Evolutionary conservation across 257 asterid species (phyloP).

Genomic region (Solanum chiquidenum): DNA sequence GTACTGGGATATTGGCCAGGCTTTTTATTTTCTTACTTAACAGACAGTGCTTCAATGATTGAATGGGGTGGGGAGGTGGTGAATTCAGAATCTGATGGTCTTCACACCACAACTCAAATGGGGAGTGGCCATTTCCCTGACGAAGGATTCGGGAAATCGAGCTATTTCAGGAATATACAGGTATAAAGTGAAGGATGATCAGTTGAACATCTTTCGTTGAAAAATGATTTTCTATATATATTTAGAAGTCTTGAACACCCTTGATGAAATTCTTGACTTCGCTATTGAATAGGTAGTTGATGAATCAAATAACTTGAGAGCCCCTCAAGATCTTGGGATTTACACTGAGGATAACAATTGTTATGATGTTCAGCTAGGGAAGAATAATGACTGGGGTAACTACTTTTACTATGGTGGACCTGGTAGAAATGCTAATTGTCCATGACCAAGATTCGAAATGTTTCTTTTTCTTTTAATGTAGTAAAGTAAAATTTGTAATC

Average conservation of each 20-base stretch:
- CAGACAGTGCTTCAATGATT: slow-evolving; percentile 59
- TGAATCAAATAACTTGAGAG: slow-evolving; percentile 52
- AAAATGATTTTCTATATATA: background rate
- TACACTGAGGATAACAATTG: slow-evolving; percentile 62
- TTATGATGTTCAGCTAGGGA: slow-evolving; percentile 50
- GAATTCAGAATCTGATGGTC: slow-evolving; percentile 56
- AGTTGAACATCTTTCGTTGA: background rate
- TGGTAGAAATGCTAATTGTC: slow-evolving; percentile 62
- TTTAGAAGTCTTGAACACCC: background rate
- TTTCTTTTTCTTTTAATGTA: background rate
- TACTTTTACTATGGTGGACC: slow-evolving; percentile 86
- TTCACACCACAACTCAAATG: slow-evolving; percentile 84
- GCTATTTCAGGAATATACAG: slow-evolving; percentile 67
- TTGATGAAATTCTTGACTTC: background rate
- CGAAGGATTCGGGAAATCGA: slow-evolving; percentile 70
- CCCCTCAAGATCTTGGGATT: slow-evolving; percentile 37
- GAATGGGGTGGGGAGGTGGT: slow-evolving; percentile 97
- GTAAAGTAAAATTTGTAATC: background rate
- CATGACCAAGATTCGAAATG: slow-evolving; percentile 7
- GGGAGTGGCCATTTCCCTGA: slow-evolving; percentile 83
- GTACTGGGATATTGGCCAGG: slow-evolving; percentile 82
- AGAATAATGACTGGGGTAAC: slow-evolving; percentile 52
- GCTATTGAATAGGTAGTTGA: slow-evolving; percentile 39
- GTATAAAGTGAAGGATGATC: background rate
- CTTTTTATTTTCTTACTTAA: slow-evolving; percentile 40